These are phyloP conservation scores for Neostapfia colusana DNA, from an alignment of 176 grass and related monocot genomes.

Conservation along the genomic window DNA sequence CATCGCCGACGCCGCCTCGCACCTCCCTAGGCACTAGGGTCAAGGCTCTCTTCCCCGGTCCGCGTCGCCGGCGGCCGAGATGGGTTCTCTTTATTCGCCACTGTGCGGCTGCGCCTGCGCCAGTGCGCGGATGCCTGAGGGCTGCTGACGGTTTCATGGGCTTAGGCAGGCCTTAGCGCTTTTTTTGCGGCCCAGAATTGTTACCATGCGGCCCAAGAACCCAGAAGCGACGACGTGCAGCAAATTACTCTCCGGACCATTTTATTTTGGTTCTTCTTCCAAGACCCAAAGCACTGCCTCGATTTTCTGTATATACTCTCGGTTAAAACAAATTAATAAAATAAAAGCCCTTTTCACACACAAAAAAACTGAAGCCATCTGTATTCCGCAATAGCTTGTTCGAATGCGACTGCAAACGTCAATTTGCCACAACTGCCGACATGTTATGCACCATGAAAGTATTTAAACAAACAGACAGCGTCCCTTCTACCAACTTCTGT, in stretches of 20 bases:
- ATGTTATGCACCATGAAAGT: background rate
- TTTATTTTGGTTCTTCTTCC: no score
- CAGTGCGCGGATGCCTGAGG: background rate
- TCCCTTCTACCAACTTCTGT: slow-evolving; percentile 46
- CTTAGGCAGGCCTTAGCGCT: background rate
- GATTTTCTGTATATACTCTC: no score
- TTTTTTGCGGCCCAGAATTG: no score
- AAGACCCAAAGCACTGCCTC: no score
- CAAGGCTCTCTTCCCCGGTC: background rate
- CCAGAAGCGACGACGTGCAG: no score
- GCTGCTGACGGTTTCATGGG: background rate
- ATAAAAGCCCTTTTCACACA: no score
- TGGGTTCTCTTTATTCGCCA: background rate
- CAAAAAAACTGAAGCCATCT: background rate
- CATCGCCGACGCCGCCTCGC: slow-evolving; percentile 46
- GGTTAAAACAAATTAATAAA: no score
- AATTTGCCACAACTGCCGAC: background rate
- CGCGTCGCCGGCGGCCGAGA: background rate
- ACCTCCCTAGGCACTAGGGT: slow-evolving; percentile 17
- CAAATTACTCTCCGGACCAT: no score
- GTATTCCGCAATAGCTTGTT: no score
- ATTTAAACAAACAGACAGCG: background rate
- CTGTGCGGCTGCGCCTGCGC: no score
- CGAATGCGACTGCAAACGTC: no score
- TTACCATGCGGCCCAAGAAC: no score